Evolutionary conservation across 495 filamentous ascomycete genomes (phyloP).

Genomic region (Antarctomyces pellizariae): DNA sequence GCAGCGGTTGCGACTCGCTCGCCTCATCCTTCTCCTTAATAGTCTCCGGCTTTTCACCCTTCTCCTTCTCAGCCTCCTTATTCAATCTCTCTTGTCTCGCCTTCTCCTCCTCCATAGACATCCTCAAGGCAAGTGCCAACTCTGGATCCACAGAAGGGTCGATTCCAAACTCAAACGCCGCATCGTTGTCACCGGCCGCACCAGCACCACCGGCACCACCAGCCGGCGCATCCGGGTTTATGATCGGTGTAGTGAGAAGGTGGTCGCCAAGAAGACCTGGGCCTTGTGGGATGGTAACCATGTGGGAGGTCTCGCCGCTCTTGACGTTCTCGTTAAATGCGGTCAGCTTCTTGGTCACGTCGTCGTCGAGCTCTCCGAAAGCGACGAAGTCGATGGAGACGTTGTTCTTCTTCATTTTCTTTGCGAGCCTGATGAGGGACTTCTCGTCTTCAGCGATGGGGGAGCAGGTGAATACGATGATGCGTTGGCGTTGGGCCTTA

Average conservation of each 20-base stretch:
- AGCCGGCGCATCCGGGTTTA: conserved; percentile 42
- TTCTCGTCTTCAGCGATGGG: conserved; percentile 77
- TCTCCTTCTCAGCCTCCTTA: conserved; percentile 41
- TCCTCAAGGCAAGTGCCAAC: conserved; percentile 78
- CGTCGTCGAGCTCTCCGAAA: conserved; percentile 80
- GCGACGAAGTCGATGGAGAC: conserved; percentile 81
- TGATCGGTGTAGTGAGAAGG: conserved; percentile 74
- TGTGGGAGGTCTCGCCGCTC: conserved; percentile 66
- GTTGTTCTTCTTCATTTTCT: conserved; percentile 95
- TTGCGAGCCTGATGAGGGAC: conserved; percentile 67
- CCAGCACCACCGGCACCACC: conserved; percentile 23
- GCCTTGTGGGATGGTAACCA: conserved; percentile 78
- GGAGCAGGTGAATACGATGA: conserved; percentile 88
- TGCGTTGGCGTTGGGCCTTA: conserved; percentile 81
- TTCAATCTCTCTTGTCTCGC: conserved; percentile 69
- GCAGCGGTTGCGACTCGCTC: conserved; percentile 33
- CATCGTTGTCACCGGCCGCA: conserved; percentile 33
- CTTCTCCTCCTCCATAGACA: conserved; percentile 97
- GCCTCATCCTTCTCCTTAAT: conserved; percentile 64
- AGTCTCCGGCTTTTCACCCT: conserved; percentile 50
- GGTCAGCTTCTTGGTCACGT: conserved; percentile 75
- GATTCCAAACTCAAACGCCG: conserved; percentile 45
- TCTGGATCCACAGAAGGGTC: conserved; percentile 74
- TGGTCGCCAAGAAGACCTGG: conserved; percentile 79
- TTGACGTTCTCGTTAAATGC: conserved; percentile 85